phyloP scores from a whole-genome alignment of 2,329 filamentous ascomycete species.

The Aaosphaeria pasadenensis region DNA sequence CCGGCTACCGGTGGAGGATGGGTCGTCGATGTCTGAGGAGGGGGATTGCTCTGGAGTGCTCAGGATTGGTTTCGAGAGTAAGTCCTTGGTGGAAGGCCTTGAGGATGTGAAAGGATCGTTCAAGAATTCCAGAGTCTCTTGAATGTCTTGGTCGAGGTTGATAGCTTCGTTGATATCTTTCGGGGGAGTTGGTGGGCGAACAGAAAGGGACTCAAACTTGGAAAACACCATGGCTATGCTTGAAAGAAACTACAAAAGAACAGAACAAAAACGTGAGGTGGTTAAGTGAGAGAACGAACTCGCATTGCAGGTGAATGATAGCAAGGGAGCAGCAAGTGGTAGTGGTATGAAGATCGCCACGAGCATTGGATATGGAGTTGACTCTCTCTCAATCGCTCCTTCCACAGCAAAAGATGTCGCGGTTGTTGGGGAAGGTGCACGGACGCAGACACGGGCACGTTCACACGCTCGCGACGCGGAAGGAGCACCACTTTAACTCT shows the following conservation, averaged over 20 bases:
- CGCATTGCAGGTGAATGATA: constrained; percentile 19
- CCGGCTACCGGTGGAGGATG: constrained; percentile 32
- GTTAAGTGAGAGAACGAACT: neutral
- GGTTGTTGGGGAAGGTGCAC: no score
- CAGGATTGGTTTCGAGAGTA: constrained; percentile 13
- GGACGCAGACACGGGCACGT: no score
- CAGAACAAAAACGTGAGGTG: constrained; percentile 10
- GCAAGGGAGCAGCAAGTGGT: neutral
- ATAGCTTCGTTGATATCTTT: constrained; percentile 42
- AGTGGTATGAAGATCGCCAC: neutral
- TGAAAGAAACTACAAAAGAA: constrained; percentile 18
- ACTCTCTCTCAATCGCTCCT: no score
- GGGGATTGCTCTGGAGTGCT: constrained; percentile 43
- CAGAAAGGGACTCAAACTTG: constrained; percentile 46
- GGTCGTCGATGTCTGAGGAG: constrained; percentile 38
- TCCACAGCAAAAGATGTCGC: no score
- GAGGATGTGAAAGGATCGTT: constrained; percentile 31
- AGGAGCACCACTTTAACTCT: no score
- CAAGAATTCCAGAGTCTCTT: constrained; percentile 44
- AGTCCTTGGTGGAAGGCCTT: constrained; percentile 1
- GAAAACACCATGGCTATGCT: constrained; percentile 41
- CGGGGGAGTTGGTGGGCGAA: constrained; percentile 57
- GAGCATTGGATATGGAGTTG: no score
- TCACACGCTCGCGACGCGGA: no score
- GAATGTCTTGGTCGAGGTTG: constrained; percentile 31